Percentiles rank a stretch among this genome's conserved stretches.
phyloP scores from a whole-genome alignment of 2,329 filamentous ascomycete genomes.

The Emmonsiellopsis sp. region DNA sequence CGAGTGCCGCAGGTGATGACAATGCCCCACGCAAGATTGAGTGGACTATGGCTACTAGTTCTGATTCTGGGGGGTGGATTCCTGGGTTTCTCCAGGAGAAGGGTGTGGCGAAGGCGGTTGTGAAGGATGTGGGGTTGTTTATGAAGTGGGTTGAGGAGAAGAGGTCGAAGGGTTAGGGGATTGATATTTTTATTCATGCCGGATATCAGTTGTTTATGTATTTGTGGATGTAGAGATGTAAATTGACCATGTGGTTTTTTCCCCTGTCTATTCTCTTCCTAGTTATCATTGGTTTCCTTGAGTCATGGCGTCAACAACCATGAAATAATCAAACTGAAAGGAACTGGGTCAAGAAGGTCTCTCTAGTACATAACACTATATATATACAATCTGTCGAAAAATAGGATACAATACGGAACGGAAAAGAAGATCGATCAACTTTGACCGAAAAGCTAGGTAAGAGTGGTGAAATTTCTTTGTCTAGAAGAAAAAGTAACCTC shows the following conservation, averaged over 20 bases:
- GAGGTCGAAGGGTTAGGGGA: background rate
- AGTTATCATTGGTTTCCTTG: too few species aligned
- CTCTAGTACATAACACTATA: too few species aligned
- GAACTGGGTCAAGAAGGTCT: too few species aligned
- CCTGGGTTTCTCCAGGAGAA: constrained; percentile 29
- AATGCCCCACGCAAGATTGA: constrained; percentile 10
- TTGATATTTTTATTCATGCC: background rate
- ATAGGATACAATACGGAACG: too few species aligned
- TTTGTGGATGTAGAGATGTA: background rate
- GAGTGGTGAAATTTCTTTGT: too few species aligned
- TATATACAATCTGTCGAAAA: too few species aligned
- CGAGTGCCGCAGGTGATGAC: background rate
- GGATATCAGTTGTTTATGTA: background rate
- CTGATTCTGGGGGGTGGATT: constrained; percentile 26
- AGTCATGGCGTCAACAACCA: too few species aligned
- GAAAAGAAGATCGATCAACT: too few species aligned
- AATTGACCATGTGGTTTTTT: too few species aligned
- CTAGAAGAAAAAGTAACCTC: background rate
- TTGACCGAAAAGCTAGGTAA: too few species aligned
- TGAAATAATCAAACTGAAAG: too few species aligned
- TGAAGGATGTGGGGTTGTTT: constrained; percentile 31
- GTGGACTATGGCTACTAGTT: constrained; percentile 31
- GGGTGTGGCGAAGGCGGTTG: constrained; percentile 27
- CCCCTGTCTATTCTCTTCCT: background rate
- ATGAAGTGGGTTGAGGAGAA: constrained; percentile 20